Conservation (phyloP, 1,284 basidiomycete species). For the Pseudozyma hubeiensis region DNA sequence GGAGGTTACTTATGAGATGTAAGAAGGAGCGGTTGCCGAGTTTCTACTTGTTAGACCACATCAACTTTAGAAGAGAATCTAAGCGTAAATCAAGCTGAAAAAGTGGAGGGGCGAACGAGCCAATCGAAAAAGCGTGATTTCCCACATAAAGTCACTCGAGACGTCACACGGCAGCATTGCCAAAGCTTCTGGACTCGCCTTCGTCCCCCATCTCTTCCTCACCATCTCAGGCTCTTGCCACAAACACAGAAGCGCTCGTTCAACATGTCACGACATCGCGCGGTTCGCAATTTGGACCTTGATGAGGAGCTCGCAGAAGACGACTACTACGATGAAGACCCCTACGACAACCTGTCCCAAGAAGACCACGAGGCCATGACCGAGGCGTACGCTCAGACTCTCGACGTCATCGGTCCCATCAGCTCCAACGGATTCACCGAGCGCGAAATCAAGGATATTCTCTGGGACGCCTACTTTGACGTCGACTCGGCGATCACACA, state of each 20-base stretch:
- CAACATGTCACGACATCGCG: constrained; percentile 76
- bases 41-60: not conserved
- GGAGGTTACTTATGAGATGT: too few relatives aligned
- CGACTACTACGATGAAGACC: constrained; percentile 71
- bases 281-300: constrained; percentile 87
- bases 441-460: constrained; percentile 77
- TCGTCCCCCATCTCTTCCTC: not conserved
- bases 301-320: constrained; percentile 78
- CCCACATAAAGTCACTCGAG: not conserved
- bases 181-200: too few relatives aligned
- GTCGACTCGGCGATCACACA: constrained; percentile 80
- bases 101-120: constrained; percentile 16
- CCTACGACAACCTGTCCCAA: constrained; percentile 59
- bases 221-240: constrained; percentile 1
- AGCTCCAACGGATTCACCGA: constrained; percentile 59
- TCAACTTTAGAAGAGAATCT: not conserved
- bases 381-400: constrained; percentile 47
- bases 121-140: constrained; percentile 14
- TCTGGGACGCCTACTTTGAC: constrained; percentile 93
- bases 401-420: constrained; percentile 56
- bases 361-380: constrained; percentile 60
- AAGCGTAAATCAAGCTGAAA: not conserved
- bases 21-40: too few relatives aligned
- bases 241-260: not conserved
- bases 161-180: constrained; percentile 28